phyloP scores from a whole-genome alignment of 148 eudicot species.

The Silene uniflora region DNA sequence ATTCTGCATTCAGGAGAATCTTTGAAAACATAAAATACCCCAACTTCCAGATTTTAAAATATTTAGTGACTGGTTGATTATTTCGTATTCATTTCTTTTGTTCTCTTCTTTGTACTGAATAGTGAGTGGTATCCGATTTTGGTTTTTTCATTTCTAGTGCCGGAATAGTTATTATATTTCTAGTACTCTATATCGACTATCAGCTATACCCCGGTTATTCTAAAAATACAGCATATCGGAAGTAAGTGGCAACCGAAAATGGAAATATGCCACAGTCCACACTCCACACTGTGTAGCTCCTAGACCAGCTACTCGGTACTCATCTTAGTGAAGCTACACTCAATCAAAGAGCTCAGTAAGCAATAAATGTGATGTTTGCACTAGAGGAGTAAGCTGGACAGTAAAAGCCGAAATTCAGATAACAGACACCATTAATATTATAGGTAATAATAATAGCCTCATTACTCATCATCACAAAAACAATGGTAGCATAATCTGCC shows the following conservation, averaged over 20 bases:
- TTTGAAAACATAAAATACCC: background rate
- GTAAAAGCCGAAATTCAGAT: constrained; percentile 2
- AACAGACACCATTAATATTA: background rate
- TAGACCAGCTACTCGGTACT: background rate
- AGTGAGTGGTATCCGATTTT: no score
- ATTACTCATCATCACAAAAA: background rate
- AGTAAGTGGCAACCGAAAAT: background rate
- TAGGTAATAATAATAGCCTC: constrained; percentile 3
- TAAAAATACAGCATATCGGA: background rate
- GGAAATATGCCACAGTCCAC: no score
- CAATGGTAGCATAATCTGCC: background rate
- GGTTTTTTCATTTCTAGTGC: background rate
- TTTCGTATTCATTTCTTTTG: no score
- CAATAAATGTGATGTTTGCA: background rate
- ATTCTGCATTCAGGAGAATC: background rate
- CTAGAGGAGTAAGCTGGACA: background rate
- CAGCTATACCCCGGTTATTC: background rate
- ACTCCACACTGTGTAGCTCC: background rate
- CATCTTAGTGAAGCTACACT: background rate
- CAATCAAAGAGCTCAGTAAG: background rate
- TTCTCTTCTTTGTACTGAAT: no score
- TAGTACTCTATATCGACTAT: background rate
- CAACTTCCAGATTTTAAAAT: background rate
- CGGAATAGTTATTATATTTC: background rate
- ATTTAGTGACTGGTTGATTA: no score